phyloP scores from a whole-genome alignment of 495 filamentous ascomycete species.

The Hyaloscypha variabilis region DNA sequence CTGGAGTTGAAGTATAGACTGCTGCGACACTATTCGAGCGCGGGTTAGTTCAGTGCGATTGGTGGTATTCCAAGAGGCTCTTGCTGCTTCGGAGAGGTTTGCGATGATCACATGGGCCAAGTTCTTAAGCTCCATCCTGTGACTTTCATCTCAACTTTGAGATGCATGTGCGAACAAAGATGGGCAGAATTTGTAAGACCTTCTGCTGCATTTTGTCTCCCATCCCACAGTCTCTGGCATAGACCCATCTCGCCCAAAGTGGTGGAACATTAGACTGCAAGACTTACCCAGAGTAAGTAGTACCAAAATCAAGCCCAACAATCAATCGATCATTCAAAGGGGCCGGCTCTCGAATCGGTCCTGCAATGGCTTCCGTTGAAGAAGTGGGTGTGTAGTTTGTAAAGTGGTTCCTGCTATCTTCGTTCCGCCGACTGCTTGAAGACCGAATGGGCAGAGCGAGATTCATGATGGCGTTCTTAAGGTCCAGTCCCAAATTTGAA shows the following conservation, averaged over 20 bases:
- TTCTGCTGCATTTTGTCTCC: background rate
- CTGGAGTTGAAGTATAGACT: slow-evolving; percentile 74
- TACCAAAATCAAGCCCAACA: slow-evolving; percentile 70
- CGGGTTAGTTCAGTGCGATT: slow-evolving; percentile 11
- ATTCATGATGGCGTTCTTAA: slow-evolving; percentile 36
- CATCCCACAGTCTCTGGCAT: background rate
- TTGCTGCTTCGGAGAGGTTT: background rate
- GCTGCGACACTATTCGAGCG: slow-evolving; percentile 60
- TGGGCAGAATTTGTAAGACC: background rate
- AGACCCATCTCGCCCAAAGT: too few relatives aligned
- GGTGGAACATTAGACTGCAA: too few relatives aligned
- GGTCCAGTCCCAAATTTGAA: background rate
- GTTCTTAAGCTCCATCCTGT: background rate
- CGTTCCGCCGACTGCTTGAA: slow-evolving; percentile 45
- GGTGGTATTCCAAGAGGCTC: background rate
- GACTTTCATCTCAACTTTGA: background rate
- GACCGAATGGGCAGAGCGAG: slow-evolving; percentile 50
- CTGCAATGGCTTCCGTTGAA: slow-evolving; percentile 56
- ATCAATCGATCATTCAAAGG: slow-evolving; percentile 57
- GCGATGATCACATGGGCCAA: background rate
- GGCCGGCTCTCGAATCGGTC: slow-evolving; percentile 50
- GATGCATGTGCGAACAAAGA: background rate
- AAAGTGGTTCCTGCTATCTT: slow-evolving; percentile 54
- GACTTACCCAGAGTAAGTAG: slow-evolving; percentile 69
- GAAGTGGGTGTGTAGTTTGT: slow-evolving; percentile 50